These are phyloP conservation scores for Suillus bovinus DNA, from an alignment of 768 basidiomycete species.

Conservation along the genomic window DNA sequence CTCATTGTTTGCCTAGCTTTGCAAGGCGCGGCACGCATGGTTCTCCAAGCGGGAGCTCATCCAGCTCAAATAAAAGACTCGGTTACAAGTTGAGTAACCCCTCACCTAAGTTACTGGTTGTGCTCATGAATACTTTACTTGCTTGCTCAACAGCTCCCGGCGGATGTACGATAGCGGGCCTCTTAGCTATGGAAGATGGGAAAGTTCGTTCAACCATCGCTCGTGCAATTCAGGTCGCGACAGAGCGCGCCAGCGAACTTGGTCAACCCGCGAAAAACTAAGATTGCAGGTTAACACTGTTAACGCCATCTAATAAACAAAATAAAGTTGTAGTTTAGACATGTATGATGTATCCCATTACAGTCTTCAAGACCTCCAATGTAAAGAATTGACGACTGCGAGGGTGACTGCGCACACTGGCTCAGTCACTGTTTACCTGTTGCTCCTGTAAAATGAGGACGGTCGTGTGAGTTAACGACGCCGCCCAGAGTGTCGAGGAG, in stretches of 20 bases:
- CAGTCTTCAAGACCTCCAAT: conserved; percentile 36
- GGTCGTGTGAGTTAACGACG: conserved; percentile 68
- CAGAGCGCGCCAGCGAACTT: conserved; percentile 83
- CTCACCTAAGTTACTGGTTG: neutral
- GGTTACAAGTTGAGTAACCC: conserved; percentile 80
- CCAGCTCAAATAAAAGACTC: conserved; percentile 97
- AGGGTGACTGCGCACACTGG: conserved; percentile 32
- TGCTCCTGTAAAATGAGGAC: conserved; percentile 98
- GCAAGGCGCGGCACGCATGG: conserved; percentile 97
- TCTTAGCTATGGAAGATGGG: conserved; percentile 93
- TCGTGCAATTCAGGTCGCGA: conserved; percentile 90
- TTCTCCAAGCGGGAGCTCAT: conserved; percentile 82
- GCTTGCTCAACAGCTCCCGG: conserved; percentile 71
- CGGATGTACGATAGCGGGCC: conserved; percentile 97
- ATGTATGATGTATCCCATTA: conserved; percentile 35
- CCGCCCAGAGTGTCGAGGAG: conserved; percentile 98
- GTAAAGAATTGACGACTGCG: conserved; percentile 35
- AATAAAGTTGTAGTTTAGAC: neutral
- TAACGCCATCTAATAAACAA: neutral
- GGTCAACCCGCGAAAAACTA: conserved; percentile 68
- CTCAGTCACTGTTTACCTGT: conserved; percentile 42
- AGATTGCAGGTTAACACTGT: neutral
- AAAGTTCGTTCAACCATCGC: conserved; percentile 93
- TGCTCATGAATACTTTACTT: conserved; percentile 10
- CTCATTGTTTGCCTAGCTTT: conserved; percentile 54